Evolutionary conservation across 1,284 basidiomycete species (phyloP), one percentile per base, ranked within the genome.

Genomic region (Boletus mariae): DNA sequence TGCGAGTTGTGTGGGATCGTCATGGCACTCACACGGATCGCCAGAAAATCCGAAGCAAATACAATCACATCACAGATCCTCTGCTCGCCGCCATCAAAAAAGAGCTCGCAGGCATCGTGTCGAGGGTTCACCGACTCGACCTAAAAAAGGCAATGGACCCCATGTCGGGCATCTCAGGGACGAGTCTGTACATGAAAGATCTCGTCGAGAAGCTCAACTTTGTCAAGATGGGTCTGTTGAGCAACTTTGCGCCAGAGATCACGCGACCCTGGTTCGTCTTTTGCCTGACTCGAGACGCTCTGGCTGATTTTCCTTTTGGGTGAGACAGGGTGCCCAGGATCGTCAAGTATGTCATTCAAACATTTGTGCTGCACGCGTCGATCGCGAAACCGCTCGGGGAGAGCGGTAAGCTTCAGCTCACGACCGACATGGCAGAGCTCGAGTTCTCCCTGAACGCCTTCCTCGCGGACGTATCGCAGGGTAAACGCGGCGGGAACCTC

Each of bases 351-450:
- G 83, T 89, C 28, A 85, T 96, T 47, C 80, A 80, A 58, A 87
- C 84, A 1, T 98, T 98, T 71, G 82, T 98, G 9, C 70, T 97
- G 47, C 92, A 98, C 64, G 87, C 90, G 11, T 93, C 91, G 15
- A 91, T 98, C 51, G 87, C 88, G 11, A 84, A 85, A 59, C 93
- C 93, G 0, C 77, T 97, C 4, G 87, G 90, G 12, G 95, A 98
- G 73, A 82, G 81, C 55, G 91, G 93, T 2, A 95, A 95, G 66
- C 78, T 98, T 34, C 92, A 94, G 70, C 77, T 98, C 55, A 92
- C 93, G 51, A 90, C 85, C 49, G 95, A 98, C 68, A 95, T 97
- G 92, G 90, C 95, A 0, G 91, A 94, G 68, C 79, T 98, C 49
- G 96, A 98, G 72, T 96, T 98, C 69, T 85, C 88, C 0, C 70